phyloP scores from a whole-genome alignment of 176 grass and related monocot species.

The Thalia dealbata region DNA sequence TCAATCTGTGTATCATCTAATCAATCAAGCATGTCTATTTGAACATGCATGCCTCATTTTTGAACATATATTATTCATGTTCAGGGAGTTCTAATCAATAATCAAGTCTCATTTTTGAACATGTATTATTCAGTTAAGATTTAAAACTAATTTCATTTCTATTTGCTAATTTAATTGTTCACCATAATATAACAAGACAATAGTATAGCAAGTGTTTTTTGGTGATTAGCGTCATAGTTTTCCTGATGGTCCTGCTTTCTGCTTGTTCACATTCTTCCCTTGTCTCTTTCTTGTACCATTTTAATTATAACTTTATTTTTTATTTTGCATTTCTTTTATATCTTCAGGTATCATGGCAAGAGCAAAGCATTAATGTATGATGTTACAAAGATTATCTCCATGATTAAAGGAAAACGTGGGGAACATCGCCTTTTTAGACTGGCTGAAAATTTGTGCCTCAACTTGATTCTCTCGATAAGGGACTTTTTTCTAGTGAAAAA shows the following conservation, averaged over 20 bases:
- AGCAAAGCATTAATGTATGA: constrained; percentile 99
- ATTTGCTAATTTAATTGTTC: background rate
- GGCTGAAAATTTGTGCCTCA: constrained; percentile 98
- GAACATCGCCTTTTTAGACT: constrained; percentile 95
- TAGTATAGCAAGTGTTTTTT: background rate
- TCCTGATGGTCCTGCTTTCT: background rate
- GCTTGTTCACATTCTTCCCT: background rate
- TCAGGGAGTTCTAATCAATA: background rate
- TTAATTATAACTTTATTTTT: background rate
- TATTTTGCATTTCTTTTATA: constrained; percentile 1
- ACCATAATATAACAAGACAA: background rate
- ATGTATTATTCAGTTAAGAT: background rate
- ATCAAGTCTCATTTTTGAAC: background rate
- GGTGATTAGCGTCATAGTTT: background rate
- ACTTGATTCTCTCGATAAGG: constrained; percentile 92
- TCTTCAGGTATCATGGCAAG: constrained; percentile 80
- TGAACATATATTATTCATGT: too few relatives aligned
- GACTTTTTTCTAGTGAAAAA: constrained; percentile 99
- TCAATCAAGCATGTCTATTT: too few relatives aligned
- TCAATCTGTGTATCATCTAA: background rate
- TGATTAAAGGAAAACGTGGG: constrained; percentile 89
- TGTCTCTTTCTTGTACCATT: too few relatives aligned
- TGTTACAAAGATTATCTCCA: constrained; percentile 98
- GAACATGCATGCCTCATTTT: too few relatives aligned
- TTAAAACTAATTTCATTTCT: background rate